phyloP scores from a whole-genome alignment of 1,284 basidiomycete genomes.

The Takashimella tepidaria region DNA sequence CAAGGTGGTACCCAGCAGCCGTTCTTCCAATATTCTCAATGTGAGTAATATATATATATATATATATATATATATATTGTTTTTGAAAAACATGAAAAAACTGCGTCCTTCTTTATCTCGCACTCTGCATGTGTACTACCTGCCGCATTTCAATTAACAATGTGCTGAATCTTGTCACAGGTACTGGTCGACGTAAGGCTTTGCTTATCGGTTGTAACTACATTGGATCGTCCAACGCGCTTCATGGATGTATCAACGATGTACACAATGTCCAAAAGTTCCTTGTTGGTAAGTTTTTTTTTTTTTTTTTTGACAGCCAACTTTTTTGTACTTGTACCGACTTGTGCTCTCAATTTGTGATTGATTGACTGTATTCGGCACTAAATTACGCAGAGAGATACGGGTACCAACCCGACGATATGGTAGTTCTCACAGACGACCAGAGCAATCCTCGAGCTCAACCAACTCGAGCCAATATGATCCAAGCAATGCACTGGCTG shows the following conservation, averaged over 20 bases:
- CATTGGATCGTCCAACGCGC: conserved; percentile 56
- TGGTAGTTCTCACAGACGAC: conserved; percentile 82
- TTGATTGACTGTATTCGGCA: conserved; percentile 1
- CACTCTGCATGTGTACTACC: no score
- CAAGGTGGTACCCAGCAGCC: conserved; percentile 55
- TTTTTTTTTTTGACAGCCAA: no score
- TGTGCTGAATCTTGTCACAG: conserved; percentile 8
- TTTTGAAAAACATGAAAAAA: no score
- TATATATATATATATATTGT: no score
- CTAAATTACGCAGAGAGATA: conserved; percentile 62
- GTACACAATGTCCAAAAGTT: conserved; percentile 70
- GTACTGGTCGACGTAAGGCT: conserved; percentile 37
- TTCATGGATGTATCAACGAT: conserved; percentile 85
- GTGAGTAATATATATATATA: conserved; percentile 35
- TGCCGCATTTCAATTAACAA: not conserved
- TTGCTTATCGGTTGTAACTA: conserved; percentile 63
- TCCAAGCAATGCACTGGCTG: conserved; percentile 85
- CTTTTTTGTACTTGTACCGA: no score
- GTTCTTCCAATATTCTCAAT: conserved; percentile 78
- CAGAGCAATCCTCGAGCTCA: conserved; percentile 57
- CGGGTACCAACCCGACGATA: conserved; percentile 70
- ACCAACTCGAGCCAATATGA: conserved; percentile 79
- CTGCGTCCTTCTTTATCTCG: no score
- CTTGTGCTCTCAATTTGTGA: no score
- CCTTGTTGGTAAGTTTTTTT: conserved; percentile 55